Conservation (phyloP, 495 filamentous ascomycete genomes). For the Lasiosphaeris hirsuta region DNA sequence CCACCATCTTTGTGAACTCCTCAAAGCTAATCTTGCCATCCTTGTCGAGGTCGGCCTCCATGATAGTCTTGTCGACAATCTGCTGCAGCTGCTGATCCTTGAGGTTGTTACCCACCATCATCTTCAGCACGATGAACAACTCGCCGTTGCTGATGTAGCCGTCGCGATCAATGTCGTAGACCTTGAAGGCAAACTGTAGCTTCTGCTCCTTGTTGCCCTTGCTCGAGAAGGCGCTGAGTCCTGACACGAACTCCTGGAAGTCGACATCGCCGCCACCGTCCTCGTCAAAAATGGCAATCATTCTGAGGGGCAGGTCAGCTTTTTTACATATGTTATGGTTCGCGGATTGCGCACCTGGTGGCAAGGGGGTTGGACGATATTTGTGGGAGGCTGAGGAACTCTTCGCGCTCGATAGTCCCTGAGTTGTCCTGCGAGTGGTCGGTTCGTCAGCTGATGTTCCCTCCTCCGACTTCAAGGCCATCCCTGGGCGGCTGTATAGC, state of each 20-base stretch:
- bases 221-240: conserved; percentile 89
- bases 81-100: conserved; percentile 99
- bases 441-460: background rate
- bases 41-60: conserved; percentile 94
- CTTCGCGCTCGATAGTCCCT: conserved; percentile 96
- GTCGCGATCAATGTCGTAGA: conserved; percentile 99
- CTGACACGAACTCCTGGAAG: conserved; percentile 98
- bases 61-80: conserved; percentile 99
- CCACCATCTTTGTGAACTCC: conserved; percentile 98
- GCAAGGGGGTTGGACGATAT: conserved; percentile 97
- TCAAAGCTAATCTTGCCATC: conserved; percentile 99
- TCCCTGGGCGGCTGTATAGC: background rate
- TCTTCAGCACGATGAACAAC: conserved; percentile 98
- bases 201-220: conserved; percentile 99
- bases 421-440: conserved; percentile 73
- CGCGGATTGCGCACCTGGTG: conserved; percentile 61
- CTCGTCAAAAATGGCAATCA: conserved; percentile 99
- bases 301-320: conserved; percentile 47
- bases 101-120: conserved; percentile 99
- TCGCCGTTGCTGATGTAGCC: conserved; percentile 99
- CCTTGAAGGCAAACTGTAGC: conserved; percentile 95
- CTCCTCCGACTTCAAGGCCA: background rate
- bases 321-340: background rate
- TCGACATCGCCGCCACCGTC: conserved; percentile 97
- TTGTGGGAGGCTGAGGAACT: conserved; percentile 95